A percentile compares a stretch with the other conserved stretches of the same genome.
Conservation (phyloP, 768 basidiomycete species). For the Tylopilus rubrobrunneus region DNA sequence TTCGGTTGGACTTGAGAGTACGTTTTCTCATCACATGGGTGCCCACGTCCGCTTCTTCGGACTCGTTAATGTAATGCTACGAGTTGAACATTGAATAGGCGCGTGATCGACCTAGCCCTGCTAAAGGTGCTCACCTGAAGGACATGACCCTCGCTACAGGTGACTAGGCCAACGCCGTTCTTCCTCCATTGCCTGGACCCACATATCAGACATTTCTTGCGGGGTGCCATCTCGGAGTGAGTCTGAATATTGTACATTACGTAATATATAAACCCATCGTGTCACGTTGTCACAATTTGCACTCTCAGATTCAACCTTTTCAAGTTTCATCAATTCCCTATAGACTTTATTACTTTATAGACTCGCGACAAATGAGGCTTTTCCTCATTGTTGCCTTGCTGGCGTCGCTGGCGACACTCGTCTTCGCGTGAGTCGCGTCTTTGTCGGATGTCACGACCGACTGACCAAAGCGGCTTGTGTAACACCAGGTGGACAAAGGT, state of each 20-base stretch:
- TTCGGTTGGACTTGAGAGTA: constrained; percentile 52
- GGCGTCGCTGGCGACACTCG: constrained; percentile 49
- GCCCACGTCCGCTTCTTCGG: constrained; percentile 60
- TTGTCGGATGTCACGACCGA: background rate
- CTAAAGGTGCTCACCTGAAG: constrained; percentile 58
- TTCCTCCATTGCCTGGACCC: constrained; percentile 87
- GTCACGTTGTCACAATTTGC: background rate
- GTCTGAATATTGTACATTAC: background rate
- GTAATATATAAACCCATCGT: background rate
- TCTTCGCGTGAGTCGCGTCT: constrained; percentile 51
- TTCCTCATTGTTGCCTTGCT: constrained; percentile 45
- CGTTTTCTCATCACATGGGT: constrained; percentile 65
- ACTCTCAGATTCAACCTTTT: background rate
- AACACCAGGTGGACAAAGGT: constrained; percentile 64
- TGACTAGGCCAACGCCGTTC: constrained; percentile 75
- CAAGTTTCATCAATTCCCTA: background rate
- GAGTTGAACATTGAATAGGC: background rate
- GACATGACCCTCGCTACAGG: constrained; percentile 90
- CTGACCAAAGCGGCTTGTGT: constrained; percentile 3
- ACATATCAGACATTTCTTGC: constrained; percentile 70
- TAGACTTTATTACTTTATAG: background rate
- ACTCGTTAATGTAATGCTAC: constrained; percentile 83
- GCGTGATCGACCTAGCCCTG: background rate
- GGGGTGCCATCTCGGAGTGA: constrained; percentile 43
- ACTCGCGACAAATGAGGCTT: constrained; percentile 44